These are phyloP conservation scores for Fusarium devonianum DNA, from an alignment of 2,329 filamentous ascomycete genomes.

Conservation along the genomic window DNA sequence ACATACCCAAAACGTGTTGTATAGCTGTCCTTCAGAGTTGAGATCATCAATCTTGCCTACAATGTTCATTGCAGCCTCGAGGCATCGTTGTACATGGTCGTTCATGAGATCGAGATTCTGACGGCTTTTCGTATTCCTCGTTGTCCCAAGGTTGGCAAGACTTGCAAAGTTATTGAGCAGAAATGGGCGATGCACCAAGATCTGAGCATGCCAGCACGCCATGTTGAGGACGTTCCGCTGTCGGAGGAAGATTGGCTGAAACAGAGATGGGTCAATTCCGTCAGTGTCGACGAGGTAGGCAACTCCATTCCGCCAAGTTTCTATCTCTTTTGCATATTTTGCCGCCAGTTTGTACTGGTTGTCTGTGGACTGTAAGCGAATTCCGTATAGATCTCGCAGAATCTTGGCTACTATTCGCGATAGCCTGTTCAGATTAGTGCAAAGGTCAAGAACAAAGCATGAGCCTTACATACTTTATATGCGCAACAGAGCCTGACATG, in stretches of 20 bases:
- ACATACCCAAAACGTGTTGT: constrained; percentile 25
- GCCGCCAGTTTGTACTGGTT: constrained; percentile 38
- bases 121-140: constrained; percentile 28
- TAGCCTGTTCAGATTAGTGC: constrained; percentile 26
- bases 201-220: constrained; percentile 52
- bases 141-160: constrained; percentile 10
- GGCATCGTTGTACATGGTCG: constrained; percentile 34
- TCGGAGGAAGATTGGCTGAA: constrained; percentile 49
- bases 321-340: constrained; percentile 42
- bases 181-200: constrained; percentile 50
- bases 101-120: constrained; percentile 26
- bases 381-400: constrained; percentile 46
- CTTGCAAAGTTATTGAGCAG: constrained; percentile 46
- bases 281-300: constrained; percentile 50
- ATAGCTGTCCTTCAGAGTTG: constrained; percentile 9
- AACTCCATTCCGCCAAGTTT: constrained; percentile 45
- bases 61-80: constrained; percentile 53
- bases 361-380: constrained; percentile 40
- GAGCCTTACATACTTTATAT: constrained; percentile 43
- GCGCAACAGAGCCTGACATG: constrained; percentile 45
- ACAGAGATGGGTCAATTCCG: constrained; percentile 42
- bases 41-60: constrained; percentile 47
- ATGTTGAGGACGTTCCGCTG: constrained; percentile 52
- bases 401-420: constrained; percentile 45
- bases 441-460: background rate